Evolutionary conservation across 192 early-diverging fungal genomes (phyloP).

Genomic region (Coemansia javaensis): DNA sequence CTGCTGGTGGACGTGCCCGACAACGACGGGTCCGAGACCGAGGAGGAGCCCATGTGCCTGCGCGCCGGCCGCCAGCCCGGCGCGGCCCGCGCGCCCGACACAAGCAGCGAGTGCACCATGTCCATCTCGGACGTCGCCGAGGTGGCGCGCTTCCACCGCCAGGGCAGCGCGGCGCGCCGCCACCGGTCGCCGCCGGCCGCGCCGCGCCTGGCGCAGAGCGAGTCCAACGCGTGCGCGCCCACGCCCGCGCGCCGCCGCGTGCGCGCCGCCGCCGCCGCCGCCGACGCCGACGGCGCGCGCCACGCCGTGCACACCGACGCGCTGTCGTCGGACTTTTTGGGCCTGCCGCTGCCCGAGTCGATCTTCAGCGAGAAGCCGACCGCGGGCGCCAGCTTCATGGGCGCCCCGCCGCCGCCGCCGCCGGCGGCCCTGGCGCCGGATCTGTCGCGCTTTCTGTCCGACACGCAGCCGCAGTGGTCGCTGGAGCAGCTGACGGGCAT

Average conservation of each 20-base stretch:
- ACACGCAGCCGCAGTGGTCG: slow-evolving; percentile 40
- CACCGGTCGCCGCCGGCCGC: slow-evolving; percentile 20
- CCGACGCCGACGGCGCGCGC: slow-evolving; percentile 3
- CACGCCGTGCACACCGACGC: slow-evolving; percentile 36
- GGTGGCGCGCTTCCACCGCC: slow-evolving; percentile 46
- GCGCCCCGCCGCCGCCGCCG: slow-evolving; percentile 2
- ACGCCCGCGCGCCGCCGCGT: slow-evolving; percentile 22
- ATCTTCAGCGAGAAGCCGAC: slow-evolving; percentile 40
- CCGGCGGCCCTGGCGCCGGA: slow-evolving; percentile 25
- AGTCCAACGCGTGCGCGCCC: slow-evolving; percentile 21
- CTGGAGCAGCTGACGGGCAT: slow-evolving; percentile 41
- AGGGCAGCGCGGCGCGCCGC: slow-evolving; percentile 23
- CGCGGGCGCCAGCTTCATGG: background rate
- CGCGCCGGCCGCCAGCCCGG: slow-evolving; percentile 2
- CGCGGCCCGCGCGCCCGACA: background rate
- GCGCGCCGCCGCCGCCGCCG: slow-evolving; percentile 8
- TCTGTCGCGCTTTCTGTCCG: slow-evolving; percentile 31
- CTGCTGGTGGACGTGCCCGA: slow-evolving; percentile 36
- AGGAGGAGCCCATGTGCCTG: slow-evolving; percentile 38
- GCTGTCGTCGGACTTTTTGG: slow-evolving; percentile 47
- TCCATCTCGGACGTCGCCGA: slow-evolving; percentile 44
- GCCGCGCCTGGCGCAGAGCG: slow-evolving; percentile 43
- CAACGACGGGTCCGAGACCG: slow-evolving; percentile 35
- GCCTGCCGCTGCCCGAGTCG: slow-evolving; percentile 40
- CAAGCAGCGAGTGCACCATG: slow-evolving; percentile 44